Evolutionary conservation across 352 stramenopile species (phyloP).

Genomic region (Pythium folliculosum): DNA sequence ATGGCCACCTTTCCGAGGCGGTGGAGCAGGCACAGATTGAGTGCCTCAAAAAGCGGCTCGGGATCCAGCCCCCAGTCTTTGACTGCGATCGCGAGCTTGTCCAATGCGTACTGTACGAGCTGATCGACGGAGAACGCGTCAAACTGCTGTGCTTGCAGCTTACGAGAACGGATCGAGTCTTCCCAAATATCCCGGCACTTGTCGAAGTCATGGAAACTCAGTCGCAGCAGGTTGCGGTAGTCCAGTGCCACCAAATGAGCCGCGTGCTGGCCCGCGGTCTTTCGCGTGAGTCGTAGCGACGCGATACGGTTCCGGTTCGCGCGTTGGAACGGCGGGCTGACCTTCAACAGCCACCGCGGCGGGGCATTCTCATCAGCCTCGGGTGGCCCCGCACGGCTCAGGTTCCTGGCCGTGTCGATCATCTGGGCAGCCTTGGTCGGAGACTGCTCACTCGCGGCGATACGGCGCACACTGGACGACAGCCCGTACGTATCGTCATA

Average conservation of each 20-base stretch:
- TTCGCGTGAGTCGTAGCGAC: conserved; percentile 37
- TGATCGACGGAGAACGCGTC: conserved; percentile 43
- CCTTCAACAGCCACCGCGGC: conserved; percentile 70
- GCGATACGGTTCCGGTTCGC: conserved; percentile 56
- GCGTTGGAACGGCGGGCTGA: conserved; percentile 47
- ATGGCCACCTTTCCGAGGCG: conserved; percentile 46
- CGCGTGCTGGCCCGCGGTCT: conserved; percentile 38
- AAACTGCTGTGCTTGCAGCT: conserved; percentile 27
- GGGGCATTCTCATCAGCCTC: conserved; percentile 25
- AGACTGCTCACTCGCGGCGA: conserved; percentile 21
- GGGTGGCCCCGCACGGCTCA: not conserved
- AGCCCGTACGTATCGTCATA: conserved; percentile 70
- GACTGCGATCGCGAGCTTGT: conserved; percentile 53
- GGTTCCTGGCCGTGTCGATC: not conserved
- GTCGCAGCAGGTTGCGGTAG: conserved; percentile 39
- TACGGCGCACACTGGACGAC: conserved; percentile 35
- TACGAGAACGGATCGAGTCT: conserved; percentile 31
- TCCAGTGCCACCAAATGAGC: conserved; percentile 51
- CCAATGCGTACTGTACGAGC: conserved; percentile 51
- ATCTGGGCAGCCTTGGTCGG: conserved; percentile 11
- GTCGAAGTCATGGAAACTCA: conserved; percentile 46
- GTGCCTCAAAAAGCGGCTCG: conserved; percentile 59
- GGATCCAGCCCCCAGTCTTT: conserved; percentile 78
- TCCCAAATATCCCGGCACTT: conserved; percentile 55
- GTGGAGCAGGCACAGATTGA: conserved; percentile 65